Base-by-base conservation (phyloP, 805 yeast genomes). In the Candida qinlingensis region DNA sequence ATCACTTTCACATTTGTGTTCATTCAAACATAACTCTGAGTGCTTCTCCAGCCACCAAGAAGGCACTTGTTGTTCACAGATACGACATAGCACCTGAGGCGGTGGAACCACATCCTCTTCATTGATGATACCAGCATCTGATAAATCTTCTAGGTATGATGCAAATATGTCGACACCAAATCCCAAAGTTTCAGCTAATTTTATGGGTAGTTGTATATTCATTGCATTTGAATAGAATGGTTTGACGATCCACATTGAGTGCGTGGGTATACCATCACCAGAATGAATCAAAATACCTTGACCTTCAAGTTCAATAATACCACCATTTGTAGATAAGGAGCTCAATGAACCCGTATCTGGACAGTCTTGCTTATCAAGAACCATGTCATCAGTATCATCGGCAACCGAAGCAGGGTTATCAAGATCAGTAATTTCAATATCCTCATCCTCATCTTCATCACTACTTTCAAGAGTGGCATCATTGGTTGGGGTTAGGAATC, bases 41-140 rank as follows among this genome's bases (percentile, higher is more conserved):
- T 94, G 99, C 44, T 83, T 77, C 58, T 92, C 99, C 37, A 94
- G 72, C 85, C 96, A 94, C 99, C 99, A 94, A 4, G 90, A 86
- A 4, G 96, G 97, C n/a, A 90, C 82, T 42, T 77, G 77, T 31
- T 82, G 81, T 61, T 94, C 99, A 67, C 99, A 94, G 29, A 94
- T 90, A 42, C 97, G 76, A 65, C 99, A 94, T 33, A 94, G 69
- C 36, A 87, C 89, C 48, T 81, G 75, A 27, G 83, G 83, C 1
- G 96, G 97, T n/a, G 80, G 76, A 0, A 96, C 96, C 0, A 88
- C 74, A 50, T 74, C 71, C 9, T 68, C 73, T 58, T 82, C 85
- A 55, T 85, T 85, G 3, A 81, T 72, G 12, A 83, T 72, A 7
- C 83, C 87, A 38, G 75, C 64, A 35, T 83, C 87, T 28, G 85